Base-by-base conservation (phyloP, 768 basidiomycete genomes). In the Paxillus involutus region DNA sequence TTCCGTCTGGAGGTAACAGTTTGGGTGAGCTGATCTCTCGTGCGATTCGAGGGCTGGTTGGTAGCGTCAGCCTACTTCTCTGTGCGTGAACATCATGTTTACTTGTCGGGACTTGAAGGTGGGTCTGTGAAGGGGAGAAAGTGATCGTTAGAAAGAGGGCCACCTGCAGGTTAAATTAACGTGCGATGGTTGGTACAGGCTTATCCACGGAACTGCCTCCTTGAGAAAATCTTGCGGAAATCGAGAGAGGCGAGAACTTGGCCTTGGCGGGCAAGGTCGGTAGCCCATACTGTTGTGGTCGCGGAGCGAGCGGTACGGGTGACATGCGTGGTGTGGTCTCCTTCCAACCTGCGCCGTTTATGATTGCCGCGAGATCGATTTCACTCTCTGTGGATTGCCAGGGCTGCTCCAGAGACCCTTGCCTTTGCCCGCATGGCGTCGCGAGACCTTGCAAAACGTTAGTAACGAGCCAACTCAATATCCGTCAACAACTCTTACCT, bases 381-480 rank as follows among this genome's bases (percentile, higher is more conserved):
- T 46, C 47, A 24, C 49, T 55, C 41, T 59, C 58, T 11, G 33
- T 32, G 16, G 51, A 37, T 21, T 44, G 45, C 52, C 32, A 43
- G 40, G 55, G 21, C 32, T 49, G 54, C 41, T 59, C 49, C 37
- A 14, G 42, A 30, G 14, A 46, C 29, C 17, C 59, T 46, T 56
- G 60, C 36, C 55, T 51, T 40, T 53, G 57, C 13, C 51, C 58
- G 2, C 36, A 45, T 19, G 72, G 73, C 16, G 66, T 62, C 4
- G 73, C 71, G 47, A 77, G 44, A 55, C 68, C 77, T 79, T 48
- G 5, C 3, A 51, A 7, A 17, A 33, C 11, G 37, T 69, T 42
- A 63, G 47, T 42, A 24, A 30, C 26, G 17, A 47, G 10, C 2
- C 17, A 26, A 11, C 29, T 32, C 50, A 35, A 41, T 49, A 1